phyloP scores from a whole-genome alignment of 345 rosid genomes.

The Firmiana major region DNA sequence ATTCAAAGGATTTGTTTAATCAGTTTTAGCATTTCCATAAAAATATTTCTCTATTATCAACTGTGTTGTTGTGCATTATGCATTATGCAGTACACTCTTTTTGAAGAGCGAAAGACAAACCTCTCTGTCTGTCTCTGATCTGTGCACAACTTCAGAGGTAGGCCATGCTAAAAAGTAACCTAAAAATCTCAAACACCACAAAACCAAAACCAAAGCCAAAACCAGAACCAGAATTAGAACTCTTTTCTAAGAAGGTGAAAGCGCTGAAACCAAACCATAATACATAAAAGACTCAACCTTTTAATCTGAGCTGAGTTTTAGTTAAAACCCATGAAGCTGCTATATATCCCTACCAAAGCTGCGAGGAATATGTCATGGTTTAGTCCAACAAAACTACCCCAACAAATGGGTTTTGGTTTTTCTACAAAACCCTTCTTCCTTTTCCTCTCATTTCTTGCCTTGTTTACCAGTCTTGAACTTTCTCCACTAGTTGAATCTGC shows the following conservation, averaged over 20 bases:
- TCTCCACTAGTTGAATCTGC: conserved; percentile 36
- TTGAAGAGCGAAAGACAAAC: conserved; percentile 3
- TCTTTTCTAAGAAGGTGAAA: too few species aligned
- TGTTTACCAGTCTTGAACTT: conserved; percentile 34
- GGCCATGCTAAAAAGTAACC: conserved; percentile 9
- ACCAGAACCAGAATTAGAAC: too few species aligned
- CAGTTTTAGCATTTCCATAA: conserved; percentile 16
- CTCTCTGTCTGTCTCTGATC: conserved; percentile 16
- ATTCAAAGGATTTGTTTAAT: background rate
- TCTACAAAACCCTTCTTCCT: conserved; percentile 33
- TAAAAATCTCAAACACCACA: conserved; percentile 20
- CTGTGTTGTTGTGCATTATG: conserved; percentile 17
- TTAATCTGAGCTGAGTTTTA: conserved; percentile 16
- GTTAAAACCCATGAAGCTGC: conserved; percentile 23
- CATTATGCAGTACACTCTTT: too few species aligned
- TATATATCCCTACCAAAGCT: conserved; percentile 6
- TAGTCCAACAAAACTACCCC: conserved; percentile 7
- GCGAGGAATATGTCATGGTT: conserved; percentile 36
- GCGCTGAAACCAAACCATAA: background rate
- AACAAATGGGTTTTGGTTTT: conserved; percentile 46
- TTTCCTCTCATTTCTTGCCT: conserved; percentile 21
- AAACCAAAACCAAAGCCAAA: conserved; percentile 12
- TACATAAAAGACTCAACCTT: background rate
- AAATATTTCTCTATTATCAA: conserved; percentile 5
- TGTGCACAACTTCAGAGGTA: conserved; percentile 30